These are phyloP conservation scores for Saturnispora bothae DNA, from an alignment of 805 yeast genomes.

Conservation along the genomic window DNA sequence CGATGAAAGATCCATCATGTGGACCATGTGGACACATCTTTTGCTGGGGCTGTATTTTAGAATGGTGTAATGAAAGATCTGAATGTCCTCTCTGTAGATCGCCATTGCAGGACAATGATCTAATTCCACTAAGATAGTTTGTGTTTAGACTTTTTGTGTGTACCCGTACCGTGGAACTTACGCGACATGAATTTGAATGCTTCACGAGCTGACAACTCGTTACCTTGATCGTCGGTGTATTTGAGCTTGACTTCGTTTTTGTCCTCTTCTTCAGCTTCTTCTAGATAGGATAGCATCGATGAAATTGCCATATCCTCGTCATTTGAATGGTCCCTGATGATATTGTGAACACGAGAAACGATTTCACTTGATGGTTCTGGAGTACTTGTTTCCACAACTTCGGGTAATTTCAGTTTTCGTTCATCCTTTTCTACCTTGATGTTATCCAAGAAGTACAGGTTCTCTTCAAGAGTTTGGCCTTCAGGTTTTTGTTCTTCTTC, in stretches of 20 bases:
- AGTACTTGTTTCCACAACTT: too few species aligned
- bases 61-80: slow-evolving; percentile 79
- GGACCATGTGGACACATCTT: slow-evolving; percentile 88
- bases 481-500: slow-evolving; percentile 3
- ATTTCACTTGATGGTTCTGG: background rate
- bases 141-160: slow-evolving; percentile 6
- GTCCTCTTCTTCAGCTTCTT: slow-evolving; percentile 7
- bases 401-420: too few species aligned
- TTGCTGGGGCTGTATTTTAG: slow-evolving; percentile 85
- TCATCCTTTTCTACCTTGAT: slow-evolving; percentile 11
- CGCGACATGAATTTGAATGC: slow-evolving; percentile 74
- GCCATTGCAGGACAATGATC: slow-evolving; percentile 46
- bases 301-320: slow-evolving; percentile 8
- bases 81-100: slow-evolving; percentile 92
- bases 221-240: slow-evolving; percentile 58
- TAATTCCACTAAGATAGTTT: slow-evolving; percentile 42
- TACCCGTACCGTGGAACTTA: slow-evolving; percentile 57
- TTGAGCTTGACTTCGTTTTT: slow-evolving; percentile 34
- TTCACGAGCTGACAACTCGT: slow-evolving; percentile 46
- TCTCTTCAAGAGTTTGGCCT: slow-evolving; percentile 27
- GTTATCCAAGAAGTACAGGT: slow-evolving; percentile 26
- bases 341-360: background rate
- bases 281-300: slow-evolving; percentile 7
- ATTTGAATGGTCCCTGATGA: background rate
- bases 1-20: slow-evolving; percentile 72